phyloP scores from a whole-genome alignment of 352 stramenopile species.

The Phytophthora megakarya region DNA sequence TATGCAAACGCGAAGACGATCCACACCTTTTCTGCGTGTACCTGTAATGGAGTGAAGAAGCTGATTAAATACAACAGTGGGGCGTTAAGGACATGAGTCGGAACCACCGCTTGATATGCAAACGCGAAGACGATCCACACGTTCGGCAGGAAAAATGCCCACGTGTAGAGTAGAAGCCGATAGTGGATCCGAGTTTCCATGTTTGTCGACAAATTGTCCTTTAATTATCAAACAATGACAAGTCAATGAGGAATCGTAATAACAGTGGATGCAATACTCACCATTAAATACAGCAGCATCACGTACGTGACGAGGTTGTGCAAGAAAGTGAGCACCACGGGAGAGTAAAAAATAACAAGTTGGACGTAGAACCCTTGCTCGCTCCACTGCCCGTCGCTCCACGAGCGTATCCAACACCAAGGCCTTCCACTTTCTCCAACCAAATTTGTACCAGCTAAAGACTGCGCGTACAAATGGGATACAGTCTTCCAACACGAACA shows the following conservation, averaged over 20 bases:
- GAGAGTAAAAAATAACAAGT: slow-evolving; percentile 64
- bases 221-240: slow-evolving; percentile 18
- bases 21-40: slow-evolving; percentile 15
- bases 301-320: slow-evolving; percentile 73
- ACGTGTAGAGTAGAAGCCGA: slow-evolving; percentile 69
- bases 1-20: slow-evolving; percentile 49
- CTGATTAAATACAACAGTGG: slow-evolving; percentile 67
- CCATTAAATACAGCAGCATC: slow-evolving; percentile 61
- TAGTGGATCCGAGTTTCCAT: slow-evolving; percentile 73
- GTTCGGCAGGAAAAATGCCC: slow-evolving; percentile 58
- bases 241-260: neutral
- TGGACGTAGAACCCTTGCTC: slow-evolving; percentile 59
- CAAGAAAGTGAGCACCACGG: slow-evolving; percentile 51
- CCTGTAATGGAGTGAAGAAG: slow-evolving; percentile 76
- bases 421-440: slow-evolving; percentile 66
- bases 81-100: slow-evolving; percentile 49
- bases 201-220: slow-evolving; percentile 61
- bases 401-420: slow-evolving; percentile 83
- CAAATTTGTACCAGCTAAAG: slow-evolving; percentile 47
- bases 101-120: slow-evolving; percentile 53
- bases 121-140: slow-evolving; percentile 52
- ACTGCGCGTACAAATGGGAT: slow-evolving; percentile 51
- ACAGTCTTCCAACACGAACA: slow-evolving; percentile 45
- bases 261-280: slow-evolving; percentile 19
- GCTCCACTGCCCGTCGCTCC: slow-evolving; percentile 63